Percentiles rank a stretch among this genome's conserved stretches.
These are phyloP conservation scores for Senna siamea DNA, from an alignment of 306 rosid genomes.

Conservation along the genomic window DNA sequence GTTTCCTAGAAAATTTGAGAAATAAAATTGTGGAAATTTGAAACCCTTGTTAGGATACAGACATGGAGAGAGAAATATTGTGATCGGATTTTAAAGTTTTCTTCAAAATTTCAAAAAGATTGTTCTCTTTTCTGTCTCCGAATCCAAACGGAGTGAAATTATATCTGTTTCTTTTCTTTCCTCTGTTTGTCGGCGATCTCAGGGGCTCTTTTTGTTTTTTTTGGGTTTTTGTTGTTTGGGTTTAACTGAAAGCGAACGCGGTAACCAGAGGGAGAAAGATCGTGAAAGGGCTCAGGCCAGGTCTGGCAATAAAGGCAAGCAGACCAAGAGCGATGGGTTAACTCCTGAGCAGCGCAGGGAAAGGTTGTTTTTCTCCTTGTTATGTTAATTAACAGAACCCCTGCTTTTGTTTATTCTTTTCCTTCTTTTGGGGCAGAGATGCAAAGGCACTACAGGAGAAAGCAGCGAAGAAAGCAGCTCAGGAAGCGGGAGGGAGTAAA, in stretches of 20 bases:
- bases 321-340: slow-evolving; percentile 60
- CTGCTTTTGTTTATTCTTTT: background rate
- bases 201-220: too few species aligned
- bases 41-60: background rate
- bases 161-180: background rate
- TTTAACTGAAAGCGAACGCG: slow-evolving; percentile 74
- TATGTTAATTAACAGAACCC: background rate
- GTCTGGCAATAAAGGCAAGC: slow-evolving; percentile 41
- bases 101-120: background rate
- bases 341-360: slow-evolving; percentile 90
- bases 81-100: background rate
- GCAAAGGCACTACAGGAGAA: slow-evolving; percentile 80
- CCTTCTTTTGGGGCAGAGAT: slow-evolving; percentile 47
- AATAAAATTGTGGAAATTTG: background rate
- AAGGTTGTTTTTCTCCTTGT: slow-evolving; percentile 46
- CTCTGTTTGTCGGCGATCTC: slow-evolving; percentile 11
- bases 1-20: slow-evolving; percentile 19
- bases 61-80: background rate
- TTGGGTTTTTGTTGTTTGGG: slow-evolving; percentile 35
- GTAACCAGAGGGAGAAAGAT: slow-evolving; percentile 73
- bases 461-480: slow-evolving; percentile 62
- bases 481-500: slow-evolving; percentile 53
- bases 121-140: background rate
- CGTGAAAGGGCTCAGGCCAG: slow-evolving; percentile 81
- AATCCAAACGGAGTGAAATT: background rate